These are phyloP conservation scores for Xylaria flabelliformis DNA, from an alignment of 495 filamentous ascomycete genomes.

Conservation along the genomic window DNA sequence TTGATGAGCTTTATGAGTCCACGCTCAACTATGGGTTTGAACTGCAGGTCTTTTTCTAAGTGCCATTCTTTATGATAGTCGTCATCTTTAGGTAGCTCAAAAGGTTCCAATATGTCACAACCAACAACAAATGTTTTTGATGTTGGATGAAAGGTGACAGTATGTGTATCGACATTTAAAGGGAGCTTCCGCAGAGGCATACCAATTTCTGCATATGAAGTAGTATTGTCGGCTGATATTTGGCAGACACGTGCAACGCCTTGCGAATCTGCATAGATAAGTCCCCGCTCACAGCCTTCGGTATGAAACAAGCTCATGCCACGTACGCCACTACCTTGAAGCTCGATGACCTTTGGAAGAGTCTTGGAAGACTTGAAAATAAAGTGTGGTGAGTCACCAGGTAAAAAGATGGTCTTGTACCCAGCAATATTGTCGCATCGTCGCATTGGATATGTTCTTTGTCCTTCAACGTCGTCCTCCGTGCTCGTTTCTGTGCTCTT, in stretches of 20 bases:
- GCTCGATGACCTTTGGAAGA: constrained; percentile 71
- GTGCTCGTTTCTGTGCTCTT: constrained; percentile 52
- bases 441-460: constrained; percentile 61
- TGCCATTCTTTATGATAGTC: constrained; percentile 82
- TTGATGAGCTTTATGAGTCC: constrained; percentile 76
- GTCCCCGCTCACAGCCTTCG: constrained; percentile 75
- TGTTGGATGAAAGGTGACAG: constrained; percentile 74
- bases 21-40: constrained; percentile 71
- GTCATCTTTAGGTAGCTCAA: constrained; percentile 83
- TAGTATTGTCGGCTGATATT: constrained; percentile 64
- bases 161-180: constrained; percentile 72
- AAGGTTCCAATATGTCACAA: constrained; percentile 68
- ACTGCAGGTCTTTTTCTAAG: constrained; percentile 65
- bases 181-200: constrained; percentile 73
- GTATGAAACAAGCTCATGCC: constrained; percentile 76
- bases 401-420: constrained; percentile 79
- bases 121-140: constrained; percentile 78
- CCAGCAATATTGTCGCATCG: constrained; percentile 71
- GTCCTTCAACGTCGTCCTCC: constrained; percentile 46
- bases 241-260: constrained; percentile 70
- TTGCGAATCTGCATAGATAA: constrained; percentile 76
- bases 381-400: constrained; percentile 78
- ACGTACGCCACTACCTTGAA: constrained; percentile 68
- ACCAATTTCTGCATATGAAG: constrained; percentile 70
- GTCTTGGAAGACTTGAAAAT: constrained; percentile 78